Evolutionary conservation across 73 alveolate genomes (phyloP).

Genomic region (Tetrahymena malaccensis): DNA sequence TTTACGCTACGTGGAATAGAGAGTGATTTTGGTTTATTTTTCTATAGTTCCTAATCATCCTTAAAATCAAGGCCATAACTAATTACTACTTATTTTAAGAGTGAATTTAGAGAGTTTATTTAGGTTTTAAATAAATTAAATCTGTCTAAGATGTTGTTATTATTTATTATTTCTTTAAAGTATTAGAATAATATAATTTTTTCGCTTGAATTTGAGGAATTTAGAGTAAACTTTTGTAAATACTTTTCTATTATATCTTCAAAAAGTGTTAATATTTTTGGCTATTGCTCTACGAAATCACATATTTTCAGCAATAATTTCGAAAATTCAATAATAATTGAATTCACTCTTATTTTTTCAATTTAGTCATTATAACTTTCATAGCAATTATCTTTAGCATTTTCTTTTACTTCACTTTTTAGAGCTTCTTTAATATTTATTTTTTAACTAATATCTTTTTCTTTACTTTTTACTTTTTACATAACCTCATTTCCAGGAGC

Average conservation of each 20-base stretch:
- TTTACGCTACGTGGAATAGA: neutral
- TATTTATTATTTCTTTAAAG: neutral
- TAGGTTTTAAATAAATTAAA: neutral
- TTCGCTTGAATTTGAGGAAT: neutral
- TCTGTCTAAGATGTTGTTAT: neutral
- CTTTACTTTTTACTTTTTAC: neutral
- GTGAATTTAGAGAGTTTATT: neutral
- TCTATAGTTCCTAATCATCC: neutral
- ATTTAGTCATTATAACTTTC: too few species aligned
- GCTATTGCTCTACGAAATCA: neutral
- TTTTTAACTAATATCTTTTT: neutral
- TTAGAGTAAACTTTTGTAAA: neutral
- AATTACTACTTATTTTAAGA: neutral
- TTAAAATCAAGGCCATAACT: neutral
- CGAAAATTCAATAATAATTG: neutral
- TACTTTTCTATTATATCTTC: neutral
- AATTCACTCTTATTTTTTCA: neutral
- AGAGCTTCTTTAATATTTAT: too few species aligned
- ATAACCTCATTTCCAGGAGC: neutral
- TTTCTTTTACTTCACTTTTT: neutral
- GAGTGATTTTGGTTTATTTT: neutral
- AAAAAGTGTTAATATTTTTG: neutral
- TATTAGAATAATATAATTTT: neutral
- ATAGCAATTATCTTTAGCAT: neutral
- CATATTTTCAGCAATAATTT: neutral